Conservation (phyloP, 1,139 yeast species). For the Yamadazyma sp. region DNA sequence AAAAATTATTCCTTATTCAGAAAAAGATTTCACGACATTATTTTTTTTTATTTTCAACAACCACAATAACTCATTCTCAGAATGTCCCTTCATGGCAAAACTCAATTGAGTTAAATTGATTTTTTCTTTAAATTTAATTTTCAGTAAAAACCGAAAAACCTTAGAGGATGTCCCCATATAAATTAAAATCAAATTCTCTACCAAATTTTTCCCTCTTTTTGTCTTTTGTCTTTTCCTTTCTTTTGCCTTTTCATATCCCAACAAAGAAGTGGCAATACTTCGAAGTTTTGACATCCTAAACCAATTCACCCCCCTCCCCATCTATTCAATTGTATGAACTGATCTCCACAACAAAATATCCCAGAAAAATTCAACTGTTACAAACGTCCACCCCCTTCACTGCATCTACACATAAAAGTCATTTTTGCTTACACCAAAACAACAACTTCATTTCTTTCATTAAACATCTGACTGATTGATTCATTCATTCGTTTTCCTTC, state of each 20-base stretch:
- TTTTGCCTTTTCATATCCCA: neutral
- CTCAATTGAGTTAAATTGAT: conserved; percentile 2
- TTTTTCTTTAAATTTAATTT: too few species aligned
- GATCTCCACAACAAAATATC: neutral
- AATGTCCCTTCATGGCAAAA: neutral
- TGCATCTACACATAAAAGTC: neutral
- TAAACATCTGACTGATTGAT: conserved; percentile 10
- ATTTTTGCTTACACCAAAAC: neutral
- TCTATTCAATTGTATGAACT: neutral
- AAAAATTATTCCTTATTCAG: too few species aligned
- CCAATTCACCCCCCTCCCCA: neutral
- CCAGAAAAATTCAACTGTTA: neutral
- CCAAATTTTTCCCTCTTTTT: neutral
- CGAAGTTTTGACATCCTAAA: neutral
- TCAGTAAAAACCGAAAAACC: neutral
- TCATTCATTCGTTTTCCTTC: conserved; percentile 5
- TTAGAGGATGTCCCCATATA: neutral
- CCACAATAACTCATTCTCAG: too few species aligned
- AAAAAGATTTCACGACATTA: too few species aligned
- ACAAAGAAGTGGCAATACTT: neutral
- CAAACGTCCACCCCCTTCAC: neutral
- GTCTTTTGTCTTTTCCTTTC: neutral
- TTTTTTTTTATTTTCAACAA: neutral
- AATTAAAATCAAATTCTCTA: neutral
- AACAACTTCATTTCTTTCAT: conserved; percentile 12